phyloP scores from a whole-genome alignment of 1,139 yeast genomes.

The Geotrichum aggregatum region DNA sequence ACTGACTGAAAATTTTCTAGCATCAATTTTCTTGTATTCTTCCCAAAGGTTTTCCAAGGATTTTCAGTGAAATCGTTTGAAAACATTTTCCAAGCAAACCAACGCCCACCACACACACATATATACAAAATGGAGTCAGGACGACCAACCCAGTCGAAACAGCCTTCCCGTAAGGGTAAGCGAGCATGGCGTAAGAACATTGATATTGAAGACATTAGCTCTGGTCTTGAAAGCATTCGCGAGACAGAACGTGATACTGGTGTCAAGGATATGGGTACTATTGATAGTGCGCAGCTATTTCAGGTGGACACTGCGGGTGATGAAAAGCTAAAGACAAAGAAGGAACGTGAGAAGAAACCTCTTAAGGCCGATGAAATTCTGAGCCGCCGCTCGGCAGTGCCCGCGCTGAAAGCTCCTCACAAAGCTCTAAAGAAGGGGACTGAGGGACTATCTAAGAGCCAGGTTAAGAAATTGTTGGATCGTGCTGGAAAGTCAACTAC shows the following conservation, averaged over 20 bases:
- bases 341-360: slow-evolving; percentile 44
- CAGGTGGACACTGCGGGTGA: slow-evolving; percentile 71
- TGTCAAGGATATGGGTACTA: slow-evolving; percentile 26
- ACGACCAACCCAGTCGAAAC: slow-evolving; percentile 42
- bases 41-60: neutral
- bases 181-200: slow-evolving; percentile 95
- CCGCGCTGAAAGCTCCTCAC: slow-evolving; percentile 51
- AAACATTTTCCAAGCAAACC: neutral
- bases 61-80: too few relatives aligned
- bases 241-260: slow-evolving; percentile 57
- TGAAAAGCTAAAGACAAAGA: slow-evolving; percentile 36
- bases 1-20: neutral
- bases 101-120: too few relatives aligned
- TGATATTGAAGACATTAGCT: slow-evolving; percentile 73
- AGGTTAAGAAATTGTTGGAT: slow-evolving; percentile 64
- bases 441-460: slow-evolving; percentile 64
- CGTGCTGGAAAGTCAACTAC: slow-evolving; percentile 57
- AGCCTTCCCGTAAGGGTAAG: slow-evolving; percentile 85
- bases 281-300: slow-evolving; percentile 48
- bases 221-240: slow-evolving; percentile 61
- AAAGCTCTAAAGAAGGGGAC: slow-evolving; percentile 40
- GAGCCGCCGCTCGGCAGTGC: slow-evolving; percentile 71
- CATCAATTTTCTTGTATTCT: slow-evolving; percentile 1
- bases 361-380: slow-evolving; percentile 70
- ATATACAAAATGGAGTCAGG: slow-evolving; percentile 31